Evolutionary conservation across 345 rosid species (phyloP).

Genomic region (Theobroma cacao): DNA sequence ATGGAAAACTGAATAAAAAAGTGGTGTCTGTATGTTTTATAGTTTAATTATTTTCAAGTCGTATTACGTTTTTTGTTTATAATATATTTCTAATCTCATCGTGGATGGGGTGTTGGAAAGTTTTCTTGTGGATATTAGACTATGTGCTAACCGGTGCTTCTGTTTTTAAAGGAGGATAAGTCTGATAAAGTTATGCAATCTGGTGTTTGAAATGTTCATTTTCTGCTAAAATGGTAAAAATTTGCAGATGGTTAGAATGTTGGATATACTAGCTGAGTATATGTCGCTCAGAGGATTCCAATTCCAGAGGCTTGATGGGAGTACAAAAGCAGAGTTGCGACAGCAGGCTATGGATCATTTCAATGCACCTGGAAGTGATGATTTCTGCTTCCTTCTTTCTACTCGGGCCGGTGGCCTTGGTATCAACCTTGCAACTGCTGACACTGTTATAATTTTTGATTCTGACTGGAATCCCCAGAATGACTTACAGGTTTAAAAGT

Average conservation of each 20-base stretch:
- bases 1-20: not conserved
- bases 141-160: not conserved
- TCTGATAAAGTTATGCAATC: not conserved
- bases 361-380: constrained; percentile 87
- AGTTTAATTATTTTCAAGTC: not conserved
- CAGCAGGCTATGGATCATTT: constrained; percentile 99
- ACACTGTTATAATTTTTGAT: constrained; percentile 98
- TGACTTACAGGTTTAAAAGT: constrained; percentile 76
- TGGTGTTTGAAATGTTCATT: not conserved
- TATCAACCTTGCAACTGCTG: constrained; percentile 97
- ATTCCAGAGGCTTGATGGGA: constrained; percentile 98
- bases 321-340: constrained; percentile 98
- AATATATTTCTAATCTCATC: not conserved
- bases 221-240: not conserved
- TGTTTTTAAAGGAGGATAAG: constrained; percentile 3
- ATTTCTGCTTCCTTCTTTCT: constrained; percentile 98
- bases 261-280: constrained; percentile 93
- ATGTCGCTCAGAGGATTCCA: constrained; percentile 95
- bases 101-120: not conserved
- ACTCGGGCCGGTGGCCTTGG: constrained; percentile 99
- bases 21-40: not conserved
- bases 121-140: not conserved
- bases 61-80: not conserved
- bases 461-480: constrained; percentile 99
- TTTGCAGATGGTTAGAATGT: constrained; percentile 96